These are phyloP conservation scores for Xylaria intraflava DNA, from an alignment of 495 filamentous ascomycete genomes.

Conservation along the genomic window DNA sequence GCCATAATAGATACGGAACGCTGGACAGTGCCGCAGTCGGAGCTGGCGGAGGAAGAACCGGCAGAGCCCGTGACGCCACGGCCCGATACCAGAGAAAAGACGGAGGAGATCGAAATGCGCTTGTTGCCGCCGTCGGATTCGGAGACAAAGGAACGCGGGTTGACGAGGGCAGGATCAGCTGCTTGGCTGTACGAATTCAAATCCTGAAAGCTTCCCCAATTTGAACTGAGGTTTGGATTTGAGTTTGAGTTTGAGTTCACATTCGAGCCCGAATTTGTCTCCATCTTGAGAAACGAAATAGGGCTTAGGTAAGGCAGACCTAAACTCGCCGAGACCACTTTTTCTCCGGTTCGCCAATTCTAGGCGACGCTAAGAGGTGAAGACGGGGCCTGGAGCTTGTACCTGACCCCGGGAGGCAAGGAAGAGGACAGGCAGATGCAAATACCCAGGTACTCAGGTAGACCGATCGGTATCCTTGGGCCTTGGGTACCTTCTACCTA, in stretches of 20 bases:
- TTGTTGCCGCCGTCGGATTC: constrained; percentile 47
- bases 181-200: constrained; percentile 24
- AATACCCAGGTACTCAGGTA: background rate
- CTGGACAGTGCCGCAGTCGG: constrained; percentile 26
- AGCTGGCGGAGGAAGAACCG: constrained; percentile 33
- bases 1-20: constrained; percentile 35
- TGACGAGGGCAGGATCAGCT: constrained; percentile 43
- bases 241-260: constrained; percentile 2
- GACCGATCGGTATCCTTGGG: too few relatives aligned
- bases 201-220: constrained; percentile 26
- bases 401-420: background rate
- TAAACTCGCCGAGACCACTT: constrained; percentile 5
- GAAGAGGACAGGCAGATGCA: background rate
- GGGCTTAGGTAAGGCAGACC: background rate
- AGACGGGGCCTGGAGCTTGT: background rate
- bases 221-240: constrained; percentile 8
- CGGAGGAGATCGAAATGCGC: constrained; percentile 58
- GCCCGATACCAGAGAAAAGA: constrained; percentile 57
- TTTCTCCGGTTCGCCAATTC: background rate
- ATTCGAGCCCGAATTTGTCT: constrained; percentile 4
- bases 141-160: constrained; percentile 33
- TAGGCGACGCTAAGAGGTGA: background rate
- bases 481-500: background rate
- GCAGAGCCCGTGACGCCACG: constrained; percentile 41
- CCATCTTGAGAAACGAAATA: constrained; percentile 1